These are phyloP conservation scores for Clonostachys rosea DNA, from an alignment of 2,329 filamentous ascomycete species.

Conservation along the genomic window DNA sequence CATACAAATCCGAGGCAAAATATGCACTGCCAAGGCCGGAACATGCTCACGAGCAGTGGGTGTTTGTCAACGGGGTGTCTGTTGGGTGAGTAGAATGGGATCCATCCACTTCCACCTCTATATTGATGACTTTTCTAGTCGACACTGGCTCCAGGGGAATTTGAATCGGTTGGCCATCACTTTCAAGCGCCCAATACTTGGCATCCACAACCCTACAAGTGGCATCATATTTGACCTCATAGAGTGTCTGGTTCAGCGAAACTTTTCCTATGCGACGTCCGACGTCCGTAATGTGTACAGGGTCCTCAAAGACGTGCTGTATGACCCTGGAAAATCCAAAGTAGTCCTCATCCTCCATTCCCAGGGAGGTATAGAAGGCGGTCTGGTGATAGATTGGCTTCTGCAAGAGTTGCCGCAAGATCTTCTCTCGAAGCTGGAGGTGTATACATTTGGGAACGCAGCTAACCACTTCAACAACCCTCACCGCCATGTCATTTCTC, in stretches of 20 bases:
- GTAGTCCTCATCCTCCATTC: slow-evolving; percentile 73
- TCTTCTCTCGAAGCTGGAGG: slow-evolving; percentile 63
- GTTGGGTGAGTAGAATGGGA: slow-evolving; percentile 40
- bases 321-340: slow-evolving; percentile 58
- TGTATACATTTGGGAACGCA: slow-evolving; percentile 75
- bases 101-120: not conserved
- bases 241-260: slow-evolving; percentile 73
- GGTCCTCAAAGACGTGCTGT: slow-evolving; percentile 58
- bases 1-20: slow-evolving; percentile 46
- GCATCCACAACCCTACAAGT: slow-evolving; percentile 71
- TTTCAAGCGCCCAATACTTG: slow-evolving; percentile 66
- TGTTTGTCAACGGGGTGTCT: slow-evolving; percentile 74
- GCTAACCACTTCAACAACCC: slow-evolving; percentile 83
- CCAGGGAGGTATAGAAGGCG: slow-evolving; percentile 72
- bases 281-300: slow-evolving; percentile 62
- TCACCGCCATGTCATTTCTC: slow-evolving; percentile 42
- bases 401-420: slow-evolving; percentile 66
- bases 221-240: slow-evolving; percentile 74
- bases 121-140: slow-evolving; percentile 23
- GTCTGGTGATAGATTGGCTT: slow-evolving; percentile 72
- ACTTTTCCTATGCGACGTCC: slow-evolving; percentile 65
- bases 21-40: slow-evolving; percentile 43
- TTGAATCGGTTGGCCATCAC: slow-evolving; percentile 67
- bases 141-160: slow-evolving; percentile 66
- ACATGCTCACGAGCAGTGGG: slow-evolving; percentile 65